Evolutionary conservation across 2,329 filamentous ascomycete genomes (phyloP), one percentile per base, ranked within the genome.

Genomic region (Verticillium longisporum): DNA sequence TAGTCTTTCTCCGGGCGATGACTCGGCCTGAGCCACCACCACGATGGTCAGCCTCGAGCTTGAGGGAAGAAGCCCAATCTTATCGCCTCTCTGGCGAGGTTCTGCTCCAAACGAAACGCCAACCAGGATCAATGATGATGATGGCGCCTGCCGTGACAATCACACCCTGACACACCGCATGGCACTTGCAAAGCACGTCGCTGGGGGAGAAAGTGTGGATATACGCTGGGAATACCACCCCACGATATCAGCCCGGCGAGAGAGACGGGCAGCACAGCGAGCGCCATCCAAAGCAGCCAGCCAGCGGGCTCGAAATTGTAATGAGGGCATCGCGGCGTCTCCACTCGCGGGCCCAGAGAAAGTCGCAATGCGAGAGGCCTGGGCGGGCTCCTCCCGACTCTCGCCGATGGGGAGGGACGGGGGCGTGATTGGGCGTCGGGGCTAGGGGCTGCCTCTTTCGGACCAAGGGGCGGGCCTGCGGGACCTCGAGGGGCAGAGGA

Each of bases 381-480:
- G n/a, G 41, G 41, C 41, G 41, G 41, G 18, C 41, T 26, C 41
- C 41, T 50, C 41, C 41, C 41, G 41, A 50, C 41, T 50, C 41
- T 50, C n/a, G 41, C 41, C 41, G 41, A 50, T 7, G n/a, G 41
- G 18, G 41, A 50, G n/a, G 41, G 41, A 50, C 41, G 41, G 41
- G 41, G 41, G 9, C 15, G 41, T 50, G 41, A 50, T 50, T 50
- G 41, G 41, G 41, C 41, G n/a, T 21, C 41, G 41, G 41, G 41
- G 41, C 41, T 50, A 38, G 41, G 56, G 56, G 38, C 33, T 58
- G 41, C 11, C 56, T 41, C 37, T 58, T 58, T 58, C 56, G 56
- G 56, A 58, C 56, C 36, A 45, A 50, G 26, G 56, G 56, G 37
- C 56, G 37, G 56, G 41, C 41, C 41, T 50, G 41, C 41, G 41